These are phyloP conservation scores for Goffeauzyma gilvescens DNA, from an alignment of 768 basidiomycete genomes.

Conservation along the genomic window DNA sequence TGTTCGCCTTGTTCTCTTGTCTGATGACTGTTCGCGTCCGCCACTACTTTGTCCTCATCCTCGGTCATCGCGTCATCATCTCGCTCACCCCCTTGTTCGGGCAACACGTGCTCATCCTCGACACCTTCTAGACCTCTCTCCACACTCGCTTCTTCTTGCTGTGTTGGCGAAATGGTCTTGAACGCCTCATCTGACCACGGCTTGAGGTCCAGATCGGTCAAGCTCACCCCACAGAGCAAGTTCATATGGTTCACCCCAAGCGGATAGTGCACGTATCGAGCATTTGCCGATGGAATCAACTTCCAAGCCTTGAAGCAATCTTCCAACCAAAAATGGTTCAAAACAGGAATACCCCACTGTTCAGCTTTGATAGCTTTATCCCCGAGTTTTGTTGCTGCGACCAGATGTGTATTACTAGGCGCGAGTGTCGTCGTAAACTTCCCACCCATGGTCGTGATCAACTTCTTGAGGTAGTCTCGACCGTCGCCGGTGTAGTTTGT, in stretches of 20 bases:
- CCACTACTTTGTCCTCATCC: not conserved
- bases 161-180: constrained; percentile 2
- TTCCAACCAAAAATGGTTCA: constrained; percentile 82
- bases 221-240: constrained; percentile 8
- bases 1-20: not conserved
- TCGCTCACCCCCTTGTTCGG: constrained; percentile 3
- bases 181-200: constrained; percentile 15
- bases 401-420: constrained; percentile 53
- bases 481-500: constrained; percentile 77
- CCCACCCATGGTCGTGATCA: constrained; percentile 59
- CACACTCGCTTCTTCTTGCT: not conserved
- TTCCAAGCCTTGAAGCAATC: constrained; percentile 70
- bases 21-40: not conserved
- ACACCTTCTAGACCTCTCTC: not conserved
- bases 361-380: constrained; percentile 54
- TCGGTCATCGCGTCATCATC: not conserved
- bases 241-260: constrained; percentile 14
- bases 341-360: constrained; percentile 64
- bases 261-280: constrained; percentile 8
- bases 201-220: constrained; percentile 12
- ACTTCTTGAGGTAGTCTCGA: constrained; percentile 68
- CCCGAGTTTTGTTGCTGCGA: constrained; percentile 50
- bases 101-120: not conserved
- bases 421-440: constrained; percentile 67
- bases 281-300: not conserved